Conservation (phyloP, 768 basidiomycete genomes). For the Boletellus ananas region DNA sequence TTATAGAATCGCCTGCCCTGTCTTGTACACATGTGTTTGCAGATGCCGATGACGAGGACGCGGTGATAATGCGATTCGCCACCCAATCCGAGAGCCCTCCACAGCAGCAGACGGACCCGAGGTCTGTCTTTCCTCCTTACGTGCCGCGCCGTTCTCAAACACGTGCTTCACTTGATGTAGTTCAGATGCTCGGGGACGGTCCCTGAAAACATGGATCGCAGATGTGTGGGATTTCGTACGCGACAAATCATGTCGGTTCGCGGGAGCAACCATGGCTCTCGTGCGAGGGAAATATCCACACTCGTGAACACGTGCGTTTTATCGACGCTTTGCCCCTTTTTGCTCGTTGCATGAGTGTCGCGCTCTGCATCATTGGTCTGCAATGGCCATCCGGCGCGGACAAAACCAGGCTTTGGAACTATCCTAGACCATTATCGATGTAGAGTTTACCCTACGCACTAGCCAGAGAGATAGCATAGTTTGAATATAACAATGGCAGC, state of each 20-base stretch:
- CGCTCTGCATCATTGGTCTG: too few species aligned
- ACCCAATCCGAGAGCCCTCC: slow-evolving; percentile 1
- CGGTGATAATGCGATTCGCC: slow-evolving; percentile 21
- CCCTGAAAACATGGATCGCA: slow-evolving; percentile 13
- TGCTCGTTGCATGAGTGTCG: not conserved
- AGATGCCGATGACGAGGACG: slow-evolving; percentile 30
- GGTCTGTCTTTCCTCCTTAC: slow-evolving; percentile 7
- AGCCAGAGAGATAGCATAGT: slow-evolving; percentile 47
- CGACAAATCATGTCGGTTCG: slow-evolving; percentile 8
- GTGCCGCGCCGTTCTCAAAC: not conserved
- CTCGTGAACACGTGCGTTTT: slow-evolving; percentile 6
- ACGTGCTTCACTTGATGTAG: not conserved
- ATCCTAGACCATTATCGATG: too few species aligned
- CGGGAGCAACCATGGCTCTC: slow-evolving; percentile 7
- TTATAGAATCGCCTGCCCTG: not conserved
- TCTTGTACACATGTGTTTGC: not conserved
- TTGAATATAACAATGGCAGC: slow-evolving; percentile 44
- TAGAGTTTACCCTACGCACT: slow-evolving; percentile 51
- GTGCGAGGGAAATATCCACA: slow-evolving; percentile 10
- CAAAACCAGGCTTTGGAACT: slow-evolving; percentile 43
- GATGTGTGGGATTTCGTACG: slow-evolving; percentile 11
- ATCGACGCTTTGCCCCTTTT: not conserved
- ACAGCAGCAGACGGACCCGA: slow-evolving; percentile 1
- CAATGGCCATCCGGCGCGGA: not conserved
- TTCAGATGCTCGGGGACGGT: not conserved